Evolutionary conservation across 441 rosid genomes (phyloP), one percentile per base, ranked within the genome.

Genomic region (Gossypium aridum): DNA sequence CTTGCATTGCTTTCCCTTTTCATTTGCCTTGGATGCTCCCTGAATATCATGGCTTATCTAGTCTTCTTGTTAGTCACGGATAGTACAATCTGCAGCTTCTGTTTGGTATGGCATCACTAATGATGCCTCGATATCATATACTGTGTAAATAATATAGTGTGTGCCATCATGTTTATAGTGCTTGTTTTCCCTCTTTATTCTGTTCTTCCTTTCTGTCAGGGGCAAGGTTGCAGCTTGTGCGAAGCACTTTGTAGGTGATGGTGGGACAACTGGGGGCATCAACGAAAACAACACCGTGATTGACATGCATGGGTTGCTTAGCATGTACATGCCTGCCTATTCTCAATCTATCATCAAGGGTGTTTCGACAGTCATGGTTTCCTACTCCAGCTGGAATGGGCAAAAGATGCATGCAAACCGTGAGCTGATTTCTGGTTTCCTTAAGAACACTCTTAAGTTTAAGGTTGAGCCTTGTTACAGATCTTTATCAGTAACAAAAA

Each of bases 281-380:
- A 60, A 60, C 0, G 64, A 60, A 25, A 4, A 60, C 64, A 60
- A 60, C 37, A 60, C 64, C 12, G 9, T 60, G 64, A 60, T 60
- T 4, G 64, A 60, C 64, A 60, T 25, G 64, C 64, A 60, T 23
- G 37, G 64, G 37, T 60, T 60, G 64, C 64, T 60, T 60, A 60
- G 64, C 64, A 60, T 5, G 64, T 60, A 60, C 39, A 60, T 60
- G 64, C 64, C 64, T 60, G 64, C 64, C 64, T 60, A 60, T 60
- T 14, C 64, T 26, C 17, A 13, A 60, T 60, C 64, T 7, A 60
- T 60, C 26, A 60, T 60, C 64, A 60, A 60, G 64, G 64, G 64
- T 60, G 64, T 60, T 60, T 60, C 64, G 37, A 60, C 37, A 13
- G 37, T 60, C 4, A 60, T 60, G 64, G 64, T 60, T 25, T 60